Evolutionary conservation across 345 rosid species (phyloP).

Genomic region (Luvunga scandens): DNA sequence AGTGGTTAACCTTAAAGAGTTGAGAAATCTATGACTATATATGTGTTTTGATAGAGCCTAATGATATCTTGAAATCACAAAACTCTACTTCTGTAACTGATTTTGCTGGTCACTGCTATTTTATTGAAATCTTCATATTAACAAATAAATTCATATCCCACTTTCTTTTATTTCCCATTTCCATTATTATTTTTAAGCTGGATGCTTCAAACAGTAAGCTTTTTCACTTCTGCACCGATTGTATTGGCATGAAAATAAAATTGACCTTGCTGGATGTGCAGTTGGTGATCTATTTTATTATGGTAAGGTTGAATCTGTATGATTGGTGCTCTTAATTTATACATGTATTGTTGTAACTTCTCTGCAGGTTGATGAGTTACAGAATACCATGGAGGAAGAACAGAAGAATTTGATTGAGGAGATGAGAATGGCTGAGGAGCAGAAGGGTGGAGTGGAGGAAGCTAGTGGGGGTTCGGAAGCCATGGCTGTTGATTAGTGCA

Average conservation of each 20-base stretch:
- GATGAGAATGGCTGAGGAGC: constrained; percentile 80
- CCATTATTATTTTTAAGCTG: neutral
- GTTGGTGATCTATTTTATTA: neutral
- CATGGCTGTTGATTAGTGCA: constrained; percentile 56
- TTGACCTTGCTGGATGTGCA: neutral
- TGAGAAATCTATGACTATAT: neutral
- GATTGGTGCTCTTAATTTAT: neutral
- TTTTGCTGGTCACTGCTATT: neutral
- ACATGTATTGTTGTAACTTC: neutral
- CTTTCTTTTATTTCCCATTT: neutral
- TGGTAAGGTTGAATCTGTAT: neutral
- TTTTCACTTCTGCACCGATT: neutral
- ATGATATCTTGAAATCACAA: neutral
- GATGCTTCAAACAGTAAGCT: neutral
- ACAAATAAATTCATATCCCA: neutral
- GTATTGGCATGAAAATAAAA: neutral
- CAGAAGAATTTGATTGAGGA: constrained; percentile 87
- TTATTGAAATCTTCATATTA: neutral
- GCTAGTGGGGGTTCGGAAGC: constrained; percentile 49
- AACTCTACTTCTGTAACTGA: neutral
- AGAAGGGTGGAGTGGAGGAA: constrained; percentile 61
- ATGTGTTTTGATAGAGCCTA: too few species aligned
- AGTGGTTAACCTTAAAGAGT: too few species aligned
- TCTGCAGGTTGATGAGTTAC: constrained; percentile 87
- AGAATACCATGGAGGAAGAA: constrained; percentile 84